These are phyloP conservation scores for Actinomucor elegans DNA, from an alignment of 371 early-diverging fungal species.

Conservation along the genomic window DNA sequence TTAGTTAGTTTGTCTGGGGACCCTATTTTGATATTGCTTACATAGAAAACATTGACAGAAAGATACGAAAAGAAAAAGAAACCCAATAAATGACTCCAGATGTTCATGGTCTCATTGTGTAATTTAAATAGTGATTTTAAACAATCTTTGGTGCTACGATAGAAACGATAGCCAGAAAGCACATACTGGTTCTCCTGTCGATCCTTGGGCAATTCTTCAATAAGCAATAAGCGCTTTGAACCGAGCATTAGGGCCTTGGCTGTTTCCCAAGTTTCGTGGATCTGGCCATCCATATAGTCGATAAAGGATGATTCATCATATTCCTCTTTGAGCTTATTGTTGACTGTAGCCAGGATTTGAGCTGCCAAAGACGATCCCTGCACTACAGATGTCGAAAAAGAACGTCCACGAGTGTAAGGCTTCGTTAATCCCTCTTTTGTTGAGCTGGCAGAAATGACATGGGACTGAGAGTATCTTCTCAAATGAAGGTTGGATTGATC, in stretches of 20 bases:
- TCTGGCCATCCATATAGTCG: constrained; percentile 43
- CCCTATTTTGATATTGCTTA: constrained; percentile 8
- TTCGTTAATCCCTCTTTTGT: constrained; percentile 20
- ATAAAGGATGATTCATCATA: constrained; percentile 30
- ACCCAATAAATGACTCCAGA: constrained; percentile 72
- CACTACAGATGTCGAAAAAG: constrained; percentile 23
- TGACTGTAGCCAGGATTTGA: constrained; percentile 40
- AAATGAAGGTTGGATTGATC: constrained; percentile 12
- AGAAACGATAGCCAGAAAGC: constrained; percentile 65
- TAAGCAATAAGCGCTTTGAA: constrained; percentile 55
- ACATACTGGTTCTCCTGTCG: constrained; percentile 73
- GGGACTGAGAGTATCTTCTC: constrained; percentile 29
- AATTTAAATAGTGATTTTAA: constrained; percentile 61
- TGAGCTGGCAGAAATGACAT: constrained; percentile 13
- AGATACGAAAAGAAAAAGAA: constrained; percentile 58
- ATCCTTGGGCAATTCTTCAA: constrained; percentile 64
- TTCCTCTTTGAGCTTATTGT: constrained; percentile 27
- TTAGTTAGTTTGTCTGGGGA: neutral
- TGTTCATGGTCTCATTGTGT: constrained; percentile 77
- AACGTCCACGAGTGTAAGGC: constrained; percentile 21
- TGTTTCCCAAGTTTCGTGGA: constrained; percentile 51
- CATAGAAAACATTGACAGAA: constrained; percentile 51
- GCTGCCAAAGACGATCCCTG: constrained; percentile 33
- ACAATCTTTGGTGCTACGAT: constrained; percentile 55
- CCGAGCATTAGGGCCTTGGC: constrained; percentile 60